Evolutionary conservation across 2,329 filamentous ascomycete species (phyloP), one percentile per base, ranked within the genome.

Genomic region (Claviceps citrina): DNA sequence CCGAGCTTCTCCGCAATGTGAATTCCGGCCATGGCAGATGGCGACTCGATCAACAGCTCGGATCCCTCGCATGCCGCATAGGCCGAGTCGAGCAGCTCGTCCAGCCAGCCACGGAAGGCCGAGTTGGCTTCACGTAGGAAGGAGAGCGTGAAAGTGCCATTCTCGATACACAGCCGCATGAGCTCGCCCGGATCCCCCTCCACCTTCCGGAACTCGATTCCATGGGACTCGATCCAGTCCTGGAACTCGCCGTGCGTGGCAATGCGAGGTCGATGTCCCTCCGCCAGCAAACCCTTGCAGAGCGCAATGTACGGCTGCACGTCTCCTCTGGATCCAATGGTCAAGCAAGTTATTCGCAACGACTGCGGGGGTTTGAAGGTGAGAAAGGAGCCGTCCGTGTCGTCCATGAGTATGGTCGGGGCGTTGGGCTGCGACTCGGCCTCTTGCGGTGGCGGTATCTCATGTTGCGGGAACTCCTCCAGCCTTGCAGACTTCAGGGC

Each of bases 281-380:
- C 87, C 0, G 80, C 82, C 31, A 93, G 60, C 2, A 98, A 65
- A 0, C 84, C 85, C 55, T 94, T 95, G 64, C 91, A 95, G 1
- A 98, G 67, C 0, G 91, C 86, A 56, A 98, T 96, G 56, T 96
- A 98, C 1, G 91, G 91, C 57, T 98, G 91, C 4, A 98, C 89
- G 55, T 98, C 91, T 19, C 91, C 91, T 43, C 91, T 74, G 10
- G 89, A 95, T 13, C 91, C 91, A 46, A 98, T 98, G 0, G 91
- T 98, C 28, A 98, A 66, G 55, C 91, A 98, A 1, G 89, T 94
- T 44, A 98, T 82, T 16, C 70, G 78, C 55, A 98, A 65, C 2
- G 87, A 68, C 49, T 84, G 70, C 2, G 76, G 63, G 0, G 91
- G 89, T 59, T 93, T 94, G 63, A 95, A 93, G 49, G 91, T 85